Conservation (phyloP, 371 early-diverging fungal species). For the Umbelopsis sp. region DNA sequence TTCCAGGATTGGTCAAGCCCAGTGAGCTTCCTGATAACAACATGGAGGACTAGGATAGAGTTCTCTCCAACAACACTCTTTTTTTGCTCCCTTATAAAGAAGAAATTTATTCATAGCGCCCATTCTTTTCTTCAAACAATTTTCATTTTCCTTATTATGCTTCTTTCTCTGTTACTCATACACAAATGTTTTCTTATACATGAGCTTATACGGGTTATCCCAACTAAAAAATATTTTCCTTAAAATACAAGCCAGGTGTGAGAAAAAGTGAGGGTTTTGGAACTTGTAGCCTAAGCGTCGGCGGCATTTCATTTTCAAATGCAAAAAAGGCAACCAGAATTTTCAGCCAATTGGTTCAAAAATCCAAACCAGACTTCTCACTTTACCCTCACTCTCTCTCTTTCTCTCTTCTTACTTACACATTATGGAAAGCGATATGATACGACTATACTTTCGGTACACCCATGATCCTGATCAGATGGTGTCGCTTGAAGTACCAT, state of each 20-base stretch:
- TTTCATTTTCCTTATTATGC: neutral
- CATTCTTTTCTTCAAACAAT: slow-evolving; percentile 1
- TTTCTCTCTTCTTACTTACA: neutral
- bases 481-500: neutral
- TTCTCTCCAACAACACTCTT: neutral
- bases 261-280: too few relatives aligned
- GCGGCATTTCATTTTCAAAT: slow-evolving; percentile 8
- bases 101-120: slow-evolving; percentile 6
- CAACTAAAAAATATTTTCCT: neutral
- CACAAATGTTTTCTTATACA: slow-evolving; percentile 4
- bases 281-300: too few relatives aligned
- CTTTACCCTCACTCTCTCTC: neutral
- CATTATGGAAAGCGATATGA: slow-evolving; percentile 1
- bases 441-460: slow-evolving; percentile 2
- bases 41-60: slow-evolving; percentile 61
- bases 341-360: neutral
- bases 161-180: slow-evolving; percentile 12
- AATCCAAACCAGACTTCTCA: neutral
- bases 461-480: neutral
- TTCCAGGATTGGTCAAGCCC: slow-evolving; percentile 98
- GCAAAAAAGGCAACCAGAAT: neutral
- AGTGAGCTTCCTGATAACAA: slow-evolving; percentile 75
- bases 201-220: slow-evolving; percentile 6
- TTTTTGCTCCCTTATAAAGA: slow-evolving; percentile 28
- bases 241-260: neutral